A percentile compares a stretch with the other conserved stretches of the same genome.
Conservation (phyloP, 768 basidiomycete genomes). For the Amanita fuliginea region DNA sequence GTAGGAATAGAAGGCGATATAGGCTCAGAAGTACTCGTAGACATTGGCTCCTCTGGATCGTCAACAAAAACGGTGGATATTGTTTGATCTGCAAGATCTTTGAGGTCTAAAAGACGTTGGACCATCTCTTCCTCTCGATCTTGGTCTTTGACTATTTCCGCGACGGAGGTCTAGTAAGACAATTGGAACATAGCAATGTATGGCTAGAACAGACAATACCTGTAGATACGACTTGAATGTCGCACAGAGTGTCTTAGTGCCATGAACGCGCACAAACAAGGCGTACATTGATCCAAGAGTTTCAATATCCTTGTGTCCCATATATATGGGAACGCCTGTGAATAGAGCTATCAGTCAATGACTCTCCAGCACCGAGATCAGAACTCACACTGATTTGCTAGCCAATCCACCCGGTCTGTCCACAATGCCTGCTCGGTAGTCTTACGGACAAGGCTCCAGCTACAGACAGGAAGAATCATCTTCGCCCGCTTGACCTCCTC, state of each 20-base stretch:
- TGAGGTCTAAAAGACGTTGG: constrained; percentile 56
- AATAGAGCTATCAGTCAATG: not conserved
- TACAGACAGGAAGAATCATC: constrained; percentile 37
- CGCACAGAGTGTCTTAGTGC: constrained; percentile 38
- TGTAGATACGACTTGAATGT: constrained; percentile 56
- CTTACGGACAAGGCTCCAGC: constrained; percentile 38
- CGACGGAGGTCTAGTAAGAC: constrained; percentile 37
- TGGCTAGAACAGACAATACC: constrained; percentile 22
- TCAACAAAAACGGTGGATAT: constrained; percentile 42
- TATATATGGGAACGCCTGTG: constrained; percentile 36
- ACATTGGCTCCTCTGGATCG: constrained; percentile 16
- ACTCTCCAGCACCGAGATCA: not conserved
- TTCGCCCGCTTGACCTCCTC: constrained; percentile 50
- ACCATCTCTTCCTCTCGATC: constrained; percentile 72
- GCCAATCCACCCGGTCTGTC: constrained; percentile 26
- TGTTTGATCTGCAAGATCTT: constrained; percentile 40
- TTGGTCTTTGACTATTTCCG: constrained; percentile 52
- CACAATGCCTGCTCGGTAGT: constrained; percentile 45
- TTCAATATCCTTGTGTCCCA: constrained; percentile 32
- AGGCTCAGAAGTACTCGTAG: constrained; percentile 9
- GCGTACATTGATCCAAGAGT: constrained; percentile 44
- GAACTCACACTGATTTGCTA: constrained; percentile 21
- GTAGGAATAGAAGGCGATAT: not conserved
- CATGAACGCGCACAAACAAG: constrained; percentile 49
- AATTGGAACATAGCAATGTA: not conserved